Evolutionary conservation across 2,329 filamentous ascomycete genomes (phyloP), one percentile per base, ranked within the genome.

Genomic region (Boeremia exigua): DNA sequence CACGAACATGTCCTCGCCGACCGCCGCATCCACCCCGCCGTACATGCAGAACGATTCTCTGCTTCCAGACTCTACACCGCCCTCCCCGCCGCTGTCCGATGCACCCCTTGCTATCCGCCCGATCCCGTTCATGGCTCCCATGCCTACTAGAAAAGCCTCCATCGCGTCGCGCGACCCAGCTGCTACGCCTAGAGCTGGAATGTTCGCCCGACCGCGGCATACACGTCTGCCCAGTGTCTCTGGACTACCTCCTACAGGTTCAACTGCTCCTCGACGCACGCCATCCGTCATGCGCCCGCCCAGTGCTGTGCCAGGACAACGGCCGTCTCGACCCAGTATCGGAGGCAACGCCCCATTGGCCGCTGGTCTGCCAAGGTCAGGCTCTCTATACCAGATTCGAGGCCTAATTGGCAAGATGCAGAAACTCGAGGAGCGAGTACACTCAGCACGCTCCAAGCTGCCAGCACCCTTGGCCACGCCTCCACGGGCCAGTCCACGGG

Each of bases 331-430:
- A 78, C 59, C 80, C 78, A 60, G 76, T 69, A 59, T 75, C 66
- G 61, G 75, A 72, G 57, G 74, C 70, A 25, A 80, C 81, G 48
- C 19, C 19, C 19, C 87, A 82, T 59, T 86, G 81, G 70, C 65
- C 54, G 71, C 66, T 49, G 73, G 75, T 27, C 69, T 87, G 49
- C 82, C 85, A 39, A 81, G 84, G 58, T 87, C 86, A 28, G 83
- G 85, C 60, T 98, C 95, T 2, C 85, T 99, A 45, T 90, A 90
- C 63, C 95, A 99, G 74, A 96, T 99, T 69, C 91, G 94, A 61
- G 90, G 89, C 28, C 87, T 99, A 62, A 96, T 96, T 55, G 93
- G 92, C 27, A 95, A 98, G 78, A 97, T 98, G 92, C 92, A 97
- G 77, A 91, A 92, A 64, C 87, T 99, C 58, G 95, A 98, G 75